These are phyloP conservation scores for Meyerozyma elateridarum DNA, from an alignment of 1,139 yeast species.

Conservation along the genomic window DNA sequence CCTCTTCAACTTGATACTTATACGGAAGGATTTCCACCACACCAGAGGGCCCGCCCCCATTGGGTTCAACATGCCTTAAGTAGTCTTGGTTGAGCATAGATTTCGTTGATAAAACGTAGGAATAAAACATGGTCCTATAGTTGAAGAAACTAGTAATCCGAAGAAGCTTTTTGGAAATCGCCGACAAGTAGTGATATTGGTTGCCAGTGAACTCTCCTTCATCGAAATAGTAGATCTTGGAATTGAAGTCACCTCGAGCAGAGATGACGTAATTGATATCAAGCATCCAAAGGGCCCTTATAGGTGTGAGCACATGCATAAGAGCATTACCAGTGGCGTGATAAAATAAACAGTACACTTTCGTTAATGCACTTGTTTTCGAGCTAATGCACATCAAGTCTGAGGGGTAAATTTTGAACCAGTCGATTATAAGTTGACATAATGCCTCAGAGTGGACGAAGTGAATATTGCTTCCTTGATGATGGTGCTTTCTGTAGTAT, in stretches of 20 bases:
- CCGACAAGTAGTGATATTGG: neutral
- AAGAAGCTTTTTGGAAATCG: neutral
- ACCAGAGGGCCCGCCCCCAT: conserved; percentile 6
- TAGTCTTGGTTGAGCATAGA: conserved; percentile 8
- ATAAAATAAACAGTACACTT: conserved; percentile 31
- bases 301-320: conserved; percentile 29
- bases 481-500: conserved; percentile 15
- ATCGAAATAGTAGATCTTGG: conserved; percentile 18
- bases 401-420: conserved; percentile 35
- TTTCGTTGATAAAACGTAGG: conserved; percentile 5
- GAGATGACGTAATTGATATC: conserved; percentile 31
- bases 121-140: conserved; percentile 10
- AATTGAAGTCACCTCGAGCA: conserved; percentile 29
- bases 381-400: conserved; percentile 29
- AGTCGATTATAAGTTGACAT: conserved; percentile 29
- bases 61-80: conserved; percentile 6
- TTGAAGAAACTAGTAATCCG: conserved; percentile 10
- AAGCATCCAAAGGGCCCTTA: conserved; percentile 30
- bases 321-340: conserved; percentile 33
- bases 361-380: conserved; percentile 25
- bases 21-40: conserved; percentile 9
- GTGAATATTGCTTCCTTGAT: conserved; percentile 16
- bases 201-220: conserved; percentile 8
- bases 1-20: conserved; percentile 9
- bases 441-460: conserved; percentile 23